A percentile compares a stretch with the other conserved stretches of the same genome.
Evolutionary conservation across 2,329 filamentous ascomycete genomes (phyloP).

Genomic region (Ceratocystis ficicola): DNA sequence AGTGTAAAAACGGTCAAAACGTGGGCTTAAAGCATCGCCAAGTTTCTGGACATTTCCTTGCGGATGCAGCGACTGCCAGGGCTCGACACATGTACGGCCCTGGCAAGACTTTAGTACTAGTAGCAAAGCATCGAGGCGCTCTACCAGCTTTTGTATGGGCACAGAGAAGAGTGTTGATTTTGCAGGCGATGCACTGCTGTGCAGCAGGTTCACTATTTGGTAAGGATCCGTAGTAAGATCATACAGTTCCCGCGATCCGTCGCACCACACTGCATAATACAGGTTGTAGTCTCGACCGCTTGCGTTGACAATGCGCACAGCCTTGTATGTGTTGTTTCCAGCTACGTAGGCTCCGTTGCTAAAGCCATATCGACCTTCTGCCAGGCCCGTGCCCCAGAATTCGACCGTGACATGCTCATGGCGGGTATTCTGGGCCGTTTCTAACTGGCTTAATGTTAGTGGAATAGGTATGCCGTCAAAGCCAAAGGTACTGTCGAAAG

Average conservation of each 20-base stretch:
- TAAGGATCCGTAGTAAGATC: slow-evolving; percentile 43
- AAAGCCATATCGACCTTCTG: slow-evolving; percentile 26
- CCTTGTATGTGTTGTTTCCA: slow-evolving; percentile 44
- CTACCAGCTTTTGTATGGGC: slow-evolving; percentile 33
- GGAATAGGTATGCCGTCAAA: slow-evolving; percentile 43
- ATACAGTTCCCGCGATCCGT: slow-evolving; percentile 38
- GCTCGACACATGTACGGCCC: slow-evolving; percentile 38
- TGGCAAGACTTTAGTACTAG: slow-evolving; percentile 50
- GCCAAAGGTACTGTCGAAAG: slow-evolving; percentile 38
- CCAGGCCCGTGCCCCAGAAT: slow-evolving; percentile 37
- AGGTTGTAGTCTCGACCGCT: slow-evolving; percentile 35
- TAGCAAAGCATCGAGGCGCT: slow-evolving; percentile 45
- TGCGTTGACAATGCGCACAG: slow-evolving; percentile 34
- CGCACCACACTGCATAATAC: slow-evolving; percentile 47
- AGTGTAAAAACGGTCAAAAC: slow-evolving; percentile 42
- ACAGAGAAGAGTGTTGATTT: slow-evolving; percentile 28
- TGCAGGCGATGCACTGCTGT: slow-evolving; percentile 13
- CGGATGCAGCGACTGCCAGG: slow-evolving; percentile 46
- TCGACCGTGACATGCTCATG: slow-evolving; percentile 43
- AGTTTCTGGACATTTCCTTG: slow-evolving; percentile 39
- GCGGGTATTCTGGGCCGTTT: slow-evolving; percentile 24
- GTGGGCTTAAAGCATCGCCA: slow-evolving; percentile 36
- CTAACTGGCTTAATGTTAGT: slow-evolving; percentile 24
- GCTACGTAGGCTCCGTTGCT: background rate
- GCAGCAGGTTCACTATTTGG: slow-evolving; percentile 31